These are phyloP conservation scores for Wickerhamiella sergipiensis DNA, from an alignment of 805 yeast genomes.

Conservation along the genomic window DNA sequence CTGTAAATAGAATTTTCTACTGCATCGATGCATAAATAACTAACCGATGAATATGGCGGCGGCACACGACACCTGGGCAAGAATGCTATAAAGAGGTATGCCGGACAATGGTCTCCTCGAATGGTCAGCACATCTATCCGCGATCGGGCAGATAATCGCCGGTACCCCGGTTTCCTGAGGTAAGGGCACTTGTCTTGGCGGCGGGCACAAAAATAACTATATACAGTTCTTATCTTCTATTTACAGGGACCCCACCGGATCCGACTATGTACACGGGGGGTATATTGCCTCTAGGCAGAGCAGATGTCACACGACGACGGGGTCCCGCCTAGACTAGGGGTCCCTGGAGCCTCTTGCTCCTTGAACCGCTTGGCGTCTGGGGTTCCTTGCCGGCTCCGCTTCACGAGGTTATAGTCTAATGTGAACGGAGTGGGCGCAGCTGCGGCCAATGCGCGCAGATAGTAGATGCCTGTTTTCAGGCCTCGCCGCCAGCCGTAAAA, in stretches of 20 bases:
- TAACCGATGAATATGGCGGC: no score
- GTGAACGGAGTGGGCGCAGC: conserved; percentile 88
- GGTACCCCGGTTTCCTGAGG: no score
- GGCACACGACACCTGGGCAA: no score
- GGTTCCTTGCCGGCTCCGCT: conserved; percentile 10
- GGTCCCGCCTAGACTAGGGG: not conserved
- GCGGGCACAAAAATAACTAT: no score
- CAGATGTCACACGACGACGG: conserved; percentile 9
- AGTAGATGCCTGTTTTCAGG: conserved; percentile 93
- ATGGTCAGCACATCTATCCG: no score
- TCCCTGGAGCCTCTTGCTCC: not conserved
- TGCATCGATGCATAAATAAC: no score
- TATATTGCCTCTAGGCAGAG: not conserved
- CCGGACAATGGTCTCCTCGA: no score
- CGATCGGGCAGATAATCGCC: no score
- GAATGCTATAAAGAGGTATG: no score
- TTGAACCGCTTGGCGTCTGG: conserved; percentile 1
- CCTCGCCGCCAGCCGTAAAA: conserved; percentile 97
- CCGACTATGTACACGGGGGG: no score
- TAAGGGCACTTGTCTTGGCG: not conserved
- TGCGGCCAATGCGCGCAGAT: conserved; percentile 90
- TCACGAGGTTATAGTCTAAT: conserved; percentile 32
- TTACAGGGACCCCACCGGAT: not conserved
- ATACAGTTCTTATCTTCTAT: no score
- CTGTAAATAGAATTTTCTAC: no score